Evolutionary conservation across 257 asterid genomes (phyloP).

Genomic region (Buddleja alternifolia): DNA sequence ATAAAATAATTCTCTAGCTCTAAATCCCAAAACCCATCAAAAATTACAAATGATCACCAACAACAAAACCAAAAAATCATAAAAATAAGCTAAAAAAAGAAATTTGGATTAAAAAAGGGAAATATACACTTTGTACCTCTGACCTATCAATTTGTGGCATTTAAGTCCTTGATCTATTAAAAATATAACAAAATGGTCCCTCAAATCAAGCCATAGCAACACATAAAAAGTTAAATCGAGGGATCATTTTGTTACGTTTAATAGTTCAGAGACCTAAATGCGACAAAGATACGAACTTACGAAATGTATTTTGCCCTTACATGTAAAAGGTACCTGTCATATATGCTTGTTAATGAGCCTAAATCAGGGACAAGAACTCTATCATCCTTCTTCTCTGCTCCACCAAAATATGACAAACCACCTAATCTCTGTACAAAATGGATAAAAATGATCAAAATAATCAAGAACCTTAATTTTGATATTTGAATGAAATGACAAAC

Average conservation of each 20-base stretch:
- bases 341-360: constrained; percentile 82
- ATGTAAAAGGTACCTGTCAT: constrained; percentile 67
- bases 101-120: not conserved
- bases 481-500: not conserved
- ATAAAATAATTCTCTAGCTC: constrained; percentile 96
- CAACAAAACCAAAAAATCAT: constrained; percentile 2
- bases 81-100: not conserved
- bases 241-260: too few relatives aligned
- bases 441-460: too few relatives aligned
- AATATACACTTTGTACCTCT: too few relatives aligned
- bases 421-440: constrained; percentile 70
- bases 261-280: too few relatives aligned
- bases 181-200: too few relatives aligned
- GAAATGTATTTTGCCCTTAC: too few relatives aligned
- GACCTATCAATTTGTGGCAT: too few relatives aligned
- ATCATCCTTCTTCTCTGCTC: constrained; percentile 97
- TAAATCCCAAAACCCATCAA: constrained; percentile 44
- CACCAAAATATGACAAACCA: constrained; percentile 91
- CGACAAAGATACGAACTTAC: too few relatives aligned
- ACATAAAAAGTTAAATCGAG: too few relatives aligned
- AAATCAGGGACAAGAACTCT: constrained; percentile 96
- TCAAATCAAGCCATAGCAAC: too few relatives aligned
- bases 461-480: too few relatives aligned
- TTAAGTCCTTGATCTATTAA: too few relatives aligned
- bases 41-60: not conserved